These are phyloP conservation scores for Pythium dissotocum DNA, from an alignment of 352 stramenopile genomes.

Conservation along the genomic window DNA sequence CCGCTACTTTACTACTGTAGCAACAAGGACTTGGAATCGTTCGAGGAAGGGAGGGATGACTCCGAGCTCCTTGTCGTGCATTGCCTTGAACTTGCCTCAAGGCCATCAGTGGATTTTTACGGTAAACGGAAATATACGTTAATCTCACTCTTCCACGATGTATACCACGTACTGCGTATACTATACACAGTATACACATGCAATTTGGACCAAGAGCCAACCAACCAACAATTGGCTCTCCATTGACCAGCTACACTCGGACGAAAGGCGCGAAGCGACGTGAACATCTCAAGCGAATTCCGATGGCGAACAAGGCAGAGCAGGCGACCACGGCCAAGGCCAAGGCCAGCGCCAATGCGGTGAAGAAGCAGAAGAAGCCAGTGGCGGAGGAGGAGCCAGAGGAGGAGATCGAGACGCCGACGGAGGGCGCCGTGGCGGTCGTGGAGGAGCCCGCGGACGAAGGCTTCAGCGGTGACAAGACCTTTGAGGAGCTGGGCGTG, in stretches of 20 bases:
- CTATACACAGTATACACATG: slow-evolving; percentile 11
- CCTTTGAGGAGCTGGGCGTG: slow-evolving; percentile 92
- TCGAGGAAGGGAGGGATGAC: no score
- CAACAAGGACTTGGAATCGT: no score
- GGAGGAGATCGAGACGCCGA: slow-evolving; percentile 20
- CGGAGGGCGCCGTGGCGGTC: slow-evolving; percentile 9
- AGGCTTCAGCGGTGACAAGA: slow-evolving; percentile 69
- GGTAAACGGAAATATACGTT: slow-evolving; percentile 4
- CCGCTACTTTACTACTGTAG: no score
- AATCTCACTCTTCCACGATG: not conserved
- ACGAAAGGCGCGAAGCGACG: slow-evolving; percentile 12
- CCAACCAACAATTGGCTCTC: slow-evolving; percentile 16
- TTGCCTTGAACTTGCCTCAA: no score
- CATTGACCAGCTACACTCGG: slow-evolving; percentile 12
- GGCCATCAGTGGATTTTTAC: not conserved
- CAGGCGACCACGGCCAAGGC: slow-evolving; percentile 6
- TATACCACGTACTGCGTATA: not conserved
- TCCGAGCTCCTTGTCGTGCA: no score
- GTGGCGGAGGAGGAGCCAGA: not conserved
- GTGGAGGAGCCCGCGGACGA: slow-evolving; percentile 29
- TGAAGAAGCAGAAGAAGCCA: not conserved
- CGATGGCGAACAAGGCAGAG: slow-evolving; percentile 22
- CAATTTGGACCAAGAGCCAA: not conserved
- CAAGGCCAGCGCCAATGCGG: not conserved
- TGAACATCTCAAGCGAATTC: not conserved